These are phyloP conservation scores for Tetrapisispora taiwanensis DNA, from an alignment of 805 yeast species.

Conservation along the genomic window DNA sequence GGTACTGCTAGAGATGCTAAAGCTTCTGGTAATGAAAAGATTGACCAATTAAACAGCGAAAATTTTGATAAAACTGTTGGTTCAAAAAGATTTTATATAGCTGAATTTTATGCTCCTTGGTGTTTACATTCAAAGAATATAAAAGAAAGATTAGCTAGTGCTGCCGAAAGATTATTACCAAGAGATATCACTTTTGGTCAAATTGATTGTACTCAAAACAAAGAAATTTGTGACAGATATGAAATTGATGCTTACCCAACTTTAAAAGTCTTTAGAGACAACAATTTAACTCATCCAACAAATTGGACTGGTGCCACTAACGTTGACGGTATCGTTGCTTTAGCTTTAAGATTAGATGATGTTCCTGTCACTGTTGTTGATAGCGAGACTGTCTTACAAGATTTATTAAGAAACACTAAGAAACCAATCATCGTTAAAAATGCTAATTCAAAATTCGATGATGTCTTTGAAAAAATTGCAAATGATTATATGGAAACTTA, in stretches of 20 bases:
- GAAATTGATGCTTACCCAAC: constrained; percentile 60
- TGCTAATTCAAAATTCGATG: constrained; percentile 33
- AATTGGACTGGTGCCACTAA: not conserved
- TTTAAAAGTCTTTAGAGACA: constrained; percentile 55
- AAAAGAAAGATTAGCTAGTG: constrained; percentile 65
- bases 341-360: constrained; percentile 35
- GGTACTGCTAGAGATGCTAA: not conserved
- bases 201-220: constrained; percentile 62
- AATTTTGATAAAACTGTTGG: constrained; percentile 33
- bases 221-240: constrained; percentile 1
- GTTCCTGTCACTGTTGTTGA: constrained; percentile 18
- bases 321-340: constrained; percentile 33
- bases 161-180: constrained; percentile 65
- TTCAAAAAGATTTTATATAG: constrained; percentile 65
- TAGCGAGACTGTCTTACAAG: constrained; percentile 28
- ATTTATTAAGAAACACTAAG: constrained; percentile 9
- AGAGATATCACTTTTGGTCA: constrained; percentile 35
- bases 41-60: constrained; percentile 61
- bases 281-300: constrained; percentile 23
- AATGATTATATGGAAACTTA: constrained; percentile 50
- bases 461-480: constrained; percentile 55
- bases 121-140: constrained; percentile 88
- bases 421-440: constrained; percentile 39
- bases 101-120: constrained; percentile 93
- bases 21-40: constrained; percentile 60